Percentiles rank a stretch among this genome's conserved stretches.
These are phyloP conservation scores for Rhizophagus clarus DNA, from an alignment of 192 early-diverging fungal genomes.

Conservation along the genomic window DNA sequence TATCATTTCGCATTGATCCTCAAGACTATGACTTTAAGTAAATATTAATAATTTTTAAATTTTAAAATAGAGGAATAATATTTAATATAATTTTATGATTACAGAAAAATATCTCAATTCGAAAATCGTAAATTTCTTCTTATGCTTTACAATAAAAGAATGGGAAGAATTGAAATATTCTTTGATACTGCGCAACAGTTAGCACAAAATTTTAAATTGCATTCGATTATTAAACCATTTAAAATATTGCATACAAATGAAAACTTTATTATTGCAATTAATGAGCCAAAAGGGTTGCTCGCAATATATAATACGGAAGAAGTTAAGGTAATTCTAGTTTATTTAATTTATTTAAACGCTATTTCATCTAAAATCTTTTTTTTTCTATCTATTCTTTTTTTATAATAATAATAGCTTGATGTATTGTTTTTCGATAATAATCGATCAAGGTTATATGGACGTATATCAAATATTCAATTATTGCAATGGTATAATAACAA, in stretches of 20 bases:
- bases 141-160: background rate
- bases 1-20: background rate
- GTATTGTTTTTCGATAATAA: slow-evolving; percentile 18
- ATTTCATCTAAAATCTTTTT: background rate
- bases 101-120: background rate
- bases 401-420: slow-evolving; percentile 20
- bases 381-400: background rate
- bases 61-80: background rate
- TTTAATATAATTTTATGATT: background rate
- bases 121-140: background rate
- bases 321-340: background rate
- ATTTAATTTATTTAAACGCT: background rate
- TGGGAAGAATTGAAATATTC: background rate
- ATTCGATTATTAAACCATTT: background rate
- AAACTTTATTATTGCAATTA: slow-evolving; percentile 5
- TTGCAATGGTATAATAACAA: slow-evolving; percentile 13
- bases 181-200: background rate
- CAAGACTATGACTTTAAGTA: background rate
- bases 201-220: background rate
- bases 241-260: background rate
- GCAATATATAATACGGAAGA: slow-evolving; percentile 7
- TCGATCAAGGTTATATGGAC: background rate
- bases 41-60: background rate
- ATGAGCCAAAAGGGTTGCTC: slow-evolving; percentile 22
- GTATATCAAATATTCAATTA: slow-evolving; percentile 20